Percentiles rank a stretch among this genome's conserved stretches.
These are phyloP conservation scores for Chalciporus chontae DNA, from an alignment of 768 basidiomycete genomes.

Conservation along the genomic window DNA sequence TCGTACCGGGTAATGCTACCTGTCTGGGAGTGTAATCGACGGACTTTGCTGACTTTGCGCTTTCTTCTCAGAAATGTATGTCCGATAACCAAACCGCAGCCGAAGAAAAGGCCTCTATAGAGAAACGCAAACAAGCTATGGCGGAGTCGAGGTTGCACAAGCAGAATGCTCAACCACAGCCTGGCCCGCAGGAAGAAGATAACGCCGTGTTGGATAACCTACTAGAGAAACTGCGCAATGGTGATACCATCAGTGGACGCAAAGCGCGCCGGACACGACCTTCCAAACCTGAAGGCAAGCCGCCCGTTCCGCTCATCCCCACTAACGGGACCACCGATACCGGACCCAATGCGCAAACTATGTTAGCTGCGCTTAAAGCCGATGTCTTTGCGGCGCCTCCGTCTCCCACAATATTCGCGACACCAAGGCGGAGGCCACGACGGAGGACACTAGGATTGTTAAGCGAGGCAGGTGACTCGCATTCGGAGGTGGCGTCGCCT, in stretches of 20 bases:
- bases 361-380: conserved; percentile 71
- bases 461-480: conserved; percentile 32
- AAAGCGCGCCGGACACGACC: conserved; percentile 49
- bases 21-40: neutral
- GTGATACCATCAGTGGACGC: conserved; percentile 54
- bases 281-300: conserved; percentile 32
- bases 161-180: conserved; percentile 43
- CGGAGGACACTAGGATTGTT: conserved; percentile 35
- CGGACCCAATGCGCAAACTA: conserved; percentile 63
- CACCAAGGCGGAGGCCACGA: conserved; percentile 27
- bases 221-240: conserved; percentile 67
- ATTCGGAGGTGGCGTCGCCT: conserved; percentile 25
- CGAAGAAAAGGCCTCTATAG: conserved; percentile 63
- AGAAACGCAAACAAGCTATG: conserved; percentile 65
- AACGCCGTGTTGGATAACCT: conserved; percentile 60
- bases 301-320: conserved; percentile 13
- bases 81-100: conserved; percentile 69
- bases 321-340: conserved; percentile 32
- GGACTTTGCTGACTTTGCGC: conserved; percentile 1
- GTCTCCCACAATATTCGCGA: conserved; percentile 42
- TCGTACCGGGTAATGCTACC: conserved; percentile 70
- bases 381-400: conserved; percentile 55
- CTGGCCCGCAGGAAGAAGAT: conserved; percentile 53
- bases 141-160: conserved; percentile 61
- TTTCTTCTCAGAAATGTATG: conserved; percentile 73